phyloP scores from a whole-genome alignment of 371 early-diverging fungal species.

The Apophysomyces elegans region DNA sequence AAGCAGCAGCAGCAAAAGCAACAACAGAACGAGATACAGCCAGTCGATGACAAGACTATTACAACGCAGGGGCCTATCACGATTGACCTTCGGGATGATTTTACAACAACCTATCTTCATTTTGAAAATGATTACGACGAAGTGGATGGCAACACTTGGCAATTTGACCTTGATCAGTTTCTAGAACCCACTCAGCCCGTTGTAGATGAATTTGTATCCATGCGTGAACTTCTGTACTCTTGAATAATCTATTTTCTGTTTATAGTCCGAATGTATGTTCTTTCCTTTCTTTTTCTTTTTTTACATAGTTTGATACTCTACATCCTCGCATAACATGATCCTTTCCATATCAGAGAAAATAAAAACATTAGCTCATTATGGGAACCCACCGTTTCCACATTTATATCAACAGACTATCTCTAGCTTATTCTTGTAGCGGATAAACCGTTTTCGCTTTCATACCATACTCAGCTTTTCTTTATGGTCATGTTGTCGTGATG shows the following conservation, averaged over 20 bases:
- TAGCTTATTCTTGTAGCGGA: no score
- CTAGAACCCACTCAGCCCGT: background rate
- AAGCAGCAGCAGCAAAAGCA: slow-evolving; percentile 14
- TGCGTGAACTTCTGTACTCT: slow-evolving; percentile 34
- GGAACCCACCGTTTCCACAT: background rate
- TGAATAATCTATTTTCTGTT: slow-evolving; percentile 12
- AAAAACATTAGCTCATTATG: slow-evolving; percentile 9
- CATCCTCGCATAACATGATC: slow-evolving; percentile 6
- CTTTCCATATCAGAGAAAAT: slow-evolving; percentile 5
- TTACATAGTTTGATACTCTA: background rate
- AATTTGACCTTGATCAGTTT: slow-evolving; percentile 6
- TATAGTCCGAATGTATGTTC: slow-evolving; percentile 4
- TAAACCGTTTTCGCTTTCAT: no score
- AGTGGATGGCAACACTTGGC: slow-evolving; percentile 11
- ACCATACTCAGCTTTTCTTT: background rate
- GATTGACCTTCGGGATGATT: slow-evolving; percentile 31
- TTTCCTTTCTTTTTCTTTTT: slow-evolving; percentile 5
- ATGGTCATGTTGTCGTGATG: no score
- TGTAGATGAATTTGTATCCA: slow-evolving; percentile 27
- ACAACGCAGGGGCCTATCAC: slow-evolving; percentile 22
- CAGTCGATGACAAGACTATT: background rate
- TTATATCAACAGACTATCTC: background rate
- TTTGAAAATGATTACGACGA: slow-evolving; percentile 25
- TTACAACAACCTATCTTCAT: slow-evolving; percentile 25
- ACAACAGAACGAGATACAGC: slow-evolving; percentile 10